Percentiles rank a stretch among this genome's conserved stretches.
phyloP scores from a whole-genome alignment of 2,329 filamentous ascomycete species.

The Myriangium duriaei region DNA sequence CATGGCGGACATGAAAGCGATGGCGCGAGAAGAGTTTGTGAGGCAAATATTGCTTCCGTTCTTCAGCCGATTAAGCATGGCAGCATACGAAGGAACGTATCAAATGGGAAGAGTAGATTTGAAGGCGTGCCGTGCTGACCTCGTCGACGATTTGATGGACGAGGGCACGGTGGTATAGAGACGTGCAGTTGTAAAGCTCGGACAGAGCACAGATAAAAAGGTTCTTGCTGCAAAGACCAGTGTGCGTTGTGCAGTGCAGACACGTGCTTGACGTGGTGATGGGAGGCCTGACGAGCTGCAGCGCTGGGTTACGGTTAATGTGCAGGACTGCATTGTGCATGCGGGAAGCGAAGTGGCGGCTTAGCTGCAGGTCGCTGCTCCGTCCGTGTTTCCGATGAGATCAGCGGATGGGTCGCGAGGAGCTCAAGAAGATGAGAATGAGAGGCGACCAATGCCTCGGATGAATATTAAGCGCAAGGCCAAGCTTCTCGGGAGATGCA shows the following conservation, averaged over 20 bases:
- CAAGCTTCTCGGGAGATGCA: too few species aligned
- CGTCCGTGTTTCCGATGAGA: too few species aligned
- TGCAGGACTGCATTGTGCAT: too few species aligned
- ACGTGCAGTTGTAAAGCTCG: background rate
- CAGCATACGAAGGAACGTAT: slow-evolving; percentile 86
- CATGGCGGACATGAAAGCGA: slow-evolving; percentile 40
- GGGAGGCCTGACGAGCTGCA: background rate
- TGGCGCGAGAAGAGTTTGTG: slow-evolving; percentile 50
- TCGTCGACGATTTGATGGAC: slow-evolving; percentile 23
- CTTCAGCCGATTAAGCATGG: slow-evolving; percentile 83
- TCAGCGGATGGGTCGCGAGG: too few species aligned
- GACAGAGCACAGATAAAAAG: background rate
- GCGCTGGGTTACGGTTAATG: too few species aligned
- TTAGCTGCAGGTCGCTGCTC: too few species aligned
- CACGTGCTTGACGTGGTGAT: background rate
- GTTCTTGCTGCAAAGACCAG: background rate
- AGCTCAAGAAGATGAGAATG: too few species aligned
- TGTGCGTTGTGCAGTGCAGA: background rate
- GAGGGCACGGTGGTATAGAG: slow-evolving; percentile 36
- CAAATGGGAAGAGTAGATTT: slow-evolving; percentile 61
- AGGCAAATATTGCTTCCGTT: slow-evolving; percentile 73
- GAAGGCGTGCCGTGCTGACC: slow-evolving; percentile 39
- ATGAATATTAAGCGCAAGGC: too few species aligned
- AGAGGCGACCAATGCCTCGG: too few species aligned
- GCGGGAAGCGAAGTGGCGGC: too few species aligned